These are phyloP conservation scores for Chaetoceros muelleri DNA, from an alignment of 108 stramenopile species.

Conservation along the genomic window DNA sequence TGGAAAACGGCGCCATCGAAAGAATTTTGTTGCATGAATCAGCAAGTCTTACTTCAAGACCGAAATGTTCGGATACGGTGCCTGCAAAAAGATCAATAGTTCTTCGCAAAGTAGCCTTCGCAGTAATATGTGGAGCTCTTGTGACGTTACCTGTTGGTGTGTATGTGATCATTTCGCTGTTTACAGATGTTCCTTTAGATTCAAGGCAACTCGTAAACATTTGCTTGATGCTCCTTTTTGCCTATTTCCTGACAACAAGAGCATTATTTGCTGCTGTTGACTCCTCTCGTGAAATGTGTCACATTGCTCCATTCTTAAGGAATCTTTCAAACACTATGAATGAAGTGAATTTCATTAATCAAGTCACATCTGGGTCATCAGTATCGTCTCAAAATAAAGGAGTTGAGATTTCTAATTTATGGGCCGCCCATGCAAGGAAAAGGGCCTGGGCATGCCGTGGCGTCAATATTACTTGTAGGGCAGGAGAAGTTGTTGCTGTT, in stretches of 20 bases:
- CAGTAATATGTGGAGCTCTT: constrained; percentile 25
- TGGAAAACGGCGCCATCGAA: constrained; percentile 50
- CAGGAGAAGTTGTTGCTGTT: constrained; percentile 63
- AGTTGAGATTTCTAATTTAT: constrained; percentile 58
- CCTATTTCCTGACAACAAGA: too few species aligned
- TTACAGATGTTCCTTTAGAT: too few species aligned
- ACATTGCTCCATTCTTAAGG: constrained; percentile 30
- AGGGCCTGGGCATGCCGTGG: constrained; percentile 77
- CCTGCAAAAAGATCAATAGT: too few species aligned
- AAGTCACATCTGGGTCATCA: constrained; percentile 21
- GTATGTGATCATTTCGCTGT: too few species aligned
- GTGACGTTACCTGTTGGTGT: constrained; percentile 11
- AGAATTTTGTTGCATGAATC: constrained; percentile 41
- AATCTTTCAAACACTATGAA: constrained; percentile 26
- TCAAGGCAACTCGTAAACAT: too few species aligned
- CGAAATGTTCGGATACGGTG: too few species aligned
- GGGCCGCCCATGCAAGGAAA: constrained; percentile 69
- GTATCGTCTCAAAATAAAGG: constrained; percentile 62
- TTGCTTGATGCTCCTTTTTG: too few species aligned
- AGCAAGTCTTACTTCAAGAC: too few species aligned
- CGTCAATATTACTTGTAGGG: constrained; percentile 52
- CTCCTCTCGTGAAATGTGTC: constrained; percentile 10
- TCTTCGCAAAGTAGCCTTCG: too few species aligned
- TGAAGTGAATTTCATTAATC: constrained; percentile 27
- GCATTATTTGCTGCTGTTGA: constrained; percentile 22